phyloP scores from a whole-genome alignment of 805 yeast species.

The Peterozyma xylosa region DNA sequence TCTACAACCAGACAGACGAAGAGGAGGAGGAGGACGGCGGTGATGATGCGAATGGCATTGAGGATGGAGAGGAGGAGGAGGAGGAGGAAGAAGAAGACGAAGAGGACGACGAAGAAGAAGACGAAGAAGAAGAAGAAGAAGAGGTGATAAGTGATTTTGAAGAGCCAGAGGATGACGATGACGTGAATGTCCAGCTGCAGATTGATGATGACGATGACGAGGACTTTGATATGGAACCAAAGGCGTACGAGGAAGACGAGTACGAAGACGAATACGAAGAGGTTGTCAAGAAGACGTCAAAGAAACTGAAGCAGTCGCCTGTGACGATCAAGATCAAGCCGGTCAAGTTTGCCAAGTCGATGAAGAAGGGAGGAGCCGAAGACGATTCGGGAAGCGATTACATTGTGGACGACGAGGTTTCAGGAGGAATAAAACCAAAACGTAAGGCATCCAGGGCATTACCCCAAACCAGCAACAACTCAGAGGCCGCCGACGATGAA shows the following conservation, averaged over 20 bases:
- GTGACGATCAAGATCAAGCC: background rate
- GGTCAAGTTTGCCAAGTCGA: background rate
- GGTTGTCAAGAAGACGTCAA: slow-evolving; percentile 13
- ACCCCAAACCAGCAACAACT: too few relatives aligned
- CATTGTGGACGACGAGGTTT: background rate
- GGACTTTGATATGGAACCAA: slow-evolving; percentile 10
- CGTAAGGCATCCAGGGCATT: background rate
- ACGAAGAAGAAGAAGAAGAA: slow-evolving; percentile 1
- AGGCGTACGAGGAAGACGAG: slow-evolving; percentile 15
- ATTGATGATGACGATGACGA: slow-evolving; percentile 14
- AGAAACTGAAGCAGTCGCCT: slow-evolving; percentile 13
- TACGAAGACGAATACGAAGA: slow-evolving; percentile 22
- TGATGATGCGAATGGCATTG: background rate
- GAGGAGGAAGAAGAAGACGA: slow-evolving; percentile 2
- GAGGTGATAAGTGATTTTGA: background rate
- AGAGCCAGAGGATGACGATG: slow-evolving; percentile 1
- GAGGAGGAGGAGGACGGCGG: background rate
- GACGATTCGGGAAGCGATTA: background rate
- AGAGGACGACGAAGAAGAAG: slow-evolving; percentile 1
- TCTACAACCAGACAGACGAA: background rate
- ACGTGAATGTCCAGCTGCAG: slow-evolving; percentile 13
- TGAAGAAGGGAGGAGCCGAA: background rate
- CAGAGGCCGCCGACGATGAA: slow-evolving; percentile 15
- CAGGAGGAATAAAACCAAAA: background rate
- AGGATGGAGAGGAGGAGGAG: background rate